Base-by-base conservation (phyloP, 2,329 filamentous ascomycete species). In the Parascedosporium putredinis region DNA sequence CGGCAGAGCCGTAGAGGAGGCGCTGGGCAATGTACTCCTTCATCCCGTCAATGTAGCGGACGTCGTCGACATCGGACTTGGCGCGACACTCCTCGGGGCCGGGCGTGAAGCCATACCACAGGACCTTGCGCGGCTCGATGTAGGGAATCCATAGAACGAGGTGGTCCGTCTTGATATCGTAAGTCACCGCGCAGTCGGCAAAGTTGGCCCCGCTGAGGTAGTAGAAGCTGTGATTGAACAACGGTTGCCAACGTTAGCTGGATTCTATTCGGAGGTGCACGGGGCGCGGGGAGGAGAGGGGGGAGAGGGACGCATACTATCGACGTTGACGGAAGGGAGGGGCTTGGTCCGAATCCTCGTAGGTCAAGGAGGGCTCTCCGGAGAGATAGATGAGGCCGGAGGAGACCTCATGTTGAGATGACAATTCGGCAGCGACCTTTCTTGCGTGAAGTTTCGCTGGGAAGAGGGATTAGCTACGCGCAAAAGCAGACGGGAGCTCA, bases 91-190 rank as follows among this genome's bases (percentile, higher is more conserved):
- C 79, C 12, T 81, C 74, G 9, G 72, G 67, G 8, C 72, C 75
- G 0, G 81, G 81, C 20, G 74, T 77, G 29, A 70, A 71, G 14
- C 84, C 84, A 58, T 77, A 78, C 74, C 77, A 88, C 45, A 87
- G 75, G 9, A 77, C 70, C 56, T 75, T 70, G 14, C 70, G 71
- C 12, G 76, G 78, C 55, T 85, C 78, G 55, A 82, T 78, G 56
- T 79, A 77, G 2, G 86, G 85, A 45, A 91, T 80, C 76, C 84
- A 93, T 24, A 91, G 75, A 4, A 75, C 79, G 51, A 93, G 74
- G 20, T 69, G 67, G 61, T 90, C 84, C 9, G 67, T 67, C 20
- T 61, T 65, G 45, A 81, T 72, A 53, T 81, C 75, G 57, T 80
- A 81, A 2, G 78, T 81, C 29, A 77, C 69, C 45, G 67, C 67